Evolutionary conservation across 2,329 filamentous ascomycete genomes (phyloP), one percentile per base, ranked within the genome.

Genomic region (Drechslerella stenobrocha): DNA sequence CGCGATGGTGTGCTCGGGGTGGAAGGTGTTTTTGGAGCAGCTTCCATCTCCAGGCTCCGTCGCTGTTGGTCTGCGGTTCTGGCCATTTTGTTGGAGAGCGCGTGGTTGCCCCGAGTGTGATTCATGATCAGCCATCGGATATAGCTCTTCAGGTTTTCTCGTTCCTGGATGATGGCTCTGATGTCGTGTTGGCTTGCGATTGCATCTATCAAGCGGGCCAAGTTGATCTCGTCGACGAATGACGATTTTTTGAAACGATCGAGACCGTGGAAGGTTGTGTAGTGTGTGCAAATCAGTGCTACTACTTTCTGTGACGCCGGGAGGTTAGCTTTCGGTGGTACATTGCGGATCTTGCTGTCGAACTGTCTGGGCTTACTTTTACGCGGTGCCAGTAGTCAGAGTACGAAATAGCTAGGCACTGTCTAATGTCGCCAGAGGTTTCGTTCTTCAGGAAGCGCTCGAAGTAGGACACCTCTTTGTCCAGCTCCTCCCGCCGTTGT

Each of bases 81-180:
- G n/a, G 51, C 47, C 55, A 67, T 56, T 40, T 67, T 67, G 20
- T 67, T 67, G 24, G 59, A 44, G 11, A 67, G 20, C 11, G 63
- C 63, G 37, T 67, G 63, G n/a, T 67, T 67, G 15, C 63, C 63
- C 2, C 63, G 50, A 11, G 63, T 67, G 32, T 67, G 63, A 30
- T 67, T 67, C 63, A 67, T 67, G 34, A 67, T 67, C 5, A 67
- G 55, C 63, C 63, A 67, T 28, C 63, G 57, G 23, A 67, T 51
- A 50, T 67, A 67, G 30, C 63, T 67, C 28, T 67, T 67, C 18
- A 67, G 55, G 20, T 60, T 46, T 13, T 56, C 42, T n/a, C 63
- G 44, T 22, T 67, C 63, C 7, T 56, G 44, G 6, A 67, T 67
- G 34, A 67, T 67, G 23, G 20, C 45, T 35, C 52, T 58, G 9